Evolutionary conservation across 139 green algal genomes (phyloP).

Genomic region (Coccomyxa sp.): DNA sequence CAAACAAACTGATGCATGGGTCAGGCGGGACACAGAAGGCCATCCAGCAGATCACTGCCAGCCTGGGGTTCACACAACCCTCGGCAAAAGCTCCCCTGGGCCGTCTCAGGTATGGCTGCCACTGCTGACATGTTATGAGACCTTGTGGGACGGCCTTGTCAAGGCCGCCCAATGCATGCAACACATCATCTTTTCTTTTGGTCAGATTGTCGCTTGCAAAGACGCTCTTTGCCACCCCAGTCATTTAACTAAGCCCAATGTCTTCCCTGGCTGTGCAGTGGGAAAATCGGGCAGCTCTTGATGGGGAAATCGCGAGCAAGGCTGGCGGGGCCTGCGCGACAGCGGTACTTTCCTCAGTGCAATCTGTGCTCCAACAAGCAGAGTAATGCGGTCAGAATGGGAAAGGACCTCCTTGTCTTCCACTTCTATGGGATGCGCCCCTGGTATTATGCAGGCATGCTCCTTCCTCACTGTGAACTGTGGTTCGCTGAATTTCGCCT

Average conservation of each 20-base stretch:
- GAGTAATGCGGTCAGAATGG: constrained; percentile 36
- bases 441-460: constrained; percentile 43
- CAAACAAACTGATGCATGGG: constrained; percentile 59
- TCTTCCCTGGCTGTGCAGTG: neutral
- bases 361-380: constrained; percentile 52
- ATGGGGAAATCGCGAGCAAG: neutral
- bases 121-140: no score
- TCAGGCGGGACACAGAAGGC: neutral
- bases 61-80: neutral
- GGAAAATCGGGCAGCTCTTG: neutral
- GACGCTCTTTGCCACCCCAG: neutral
- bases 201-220: neutral
- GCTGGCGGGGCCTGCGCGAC: neutral
- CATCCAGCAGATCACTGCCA: neutral
- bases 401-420: constrained; percentile 40
- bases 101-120: neutral
- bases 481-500: neutral
- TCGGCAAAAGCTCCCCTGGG: neutral
- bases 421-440: constrained; percentile 41
- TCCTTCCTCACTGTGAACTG: neutral
- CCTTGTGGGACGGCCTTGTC: neutral
- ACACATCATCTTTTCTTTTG: neutral
- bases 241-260: neutral
- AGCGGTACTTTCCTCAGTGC: constrained; percentile 63
- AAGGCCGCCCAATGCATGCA: neutral